Evolutionary conservation across 108 stramenopile species (phyloP).

Genomic region (Stephanodiscus triporus): DNA sequence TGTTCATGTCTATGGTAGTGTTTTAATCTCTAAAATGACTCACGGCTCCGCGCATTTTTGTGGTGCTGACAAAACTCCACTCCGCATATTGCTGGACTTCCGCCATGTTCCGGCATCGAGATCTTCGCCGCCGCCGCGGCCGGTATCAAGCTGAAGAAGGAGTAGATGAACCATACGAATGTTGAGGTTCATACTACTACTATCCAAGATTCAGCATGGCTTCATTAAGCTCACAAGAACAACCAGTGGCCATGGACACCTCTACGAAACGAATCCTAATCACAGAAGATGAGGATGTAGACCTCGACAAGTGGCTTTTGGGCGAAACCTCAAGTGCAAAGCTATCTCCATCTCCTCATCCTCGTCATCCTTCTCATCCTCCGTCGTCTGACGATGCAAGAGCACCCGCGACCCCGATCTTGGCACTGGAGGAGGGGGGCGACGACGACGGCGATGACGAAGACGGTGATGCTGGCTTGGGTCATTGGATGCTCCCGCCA

Average conservation of each 20-base stretch:
- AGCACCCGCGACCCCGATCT: neutral
- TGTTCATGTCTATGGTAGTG: too few species aligned
- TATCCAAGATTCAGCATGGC: too few species aligned
- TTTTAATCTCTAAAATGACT: too few species aligned
- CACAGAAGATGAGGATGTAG: conserved; percentile 39
- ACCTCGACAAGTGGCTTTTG: conserved; percentile 30
- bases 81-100: too few species aligned
- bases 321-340: conserved; percentile 13
- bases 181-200: too few species aligned
- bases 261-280: conserved; percentile 8
- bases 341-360: neutral
- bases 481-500: conserved; percentile 25
- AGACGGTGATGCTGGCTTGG: conserved; percentile 1
- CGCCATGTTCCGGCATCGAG: too few species aligned
- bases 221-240: too few species aligned
- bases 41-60: too few species aligned
- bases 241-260: conserved; percentile 7
- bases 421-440: conserved; percentile 7
- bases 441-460: conserved; percentile 12
- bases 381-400: neutral
- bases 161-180: too few species aligned
- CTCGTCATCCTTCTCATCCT: neutral
- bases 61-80: too few species aligned
- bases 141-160: too few species aligned
- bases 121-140: too few species aligned